Conservation (phyloP, 768 basidiomycete species). For the Tubosaeta sp. region DNA sequence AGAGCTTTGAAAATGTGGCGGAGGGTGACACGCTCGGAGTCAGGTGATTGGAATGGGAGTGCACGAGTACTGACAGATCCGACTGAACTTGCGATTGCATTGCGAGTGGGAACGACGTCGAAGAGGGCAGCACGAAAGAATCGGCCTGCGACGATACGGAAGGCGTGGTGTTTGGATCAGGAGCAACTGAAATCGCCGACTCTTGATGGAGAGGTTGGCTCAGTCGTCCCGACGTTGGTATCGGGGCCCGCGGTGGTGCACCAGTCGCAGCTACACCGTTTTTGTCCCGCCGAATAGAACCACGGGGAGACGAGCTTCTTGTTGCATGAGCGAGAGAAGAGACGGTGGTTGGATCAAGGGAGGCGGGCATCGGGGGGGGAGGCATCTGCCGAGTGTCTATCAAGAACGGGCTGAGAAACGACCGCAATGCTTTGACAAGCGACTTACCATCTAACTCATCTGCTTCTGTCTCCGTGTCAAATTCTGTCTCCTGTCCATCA, state of each 20-base stretch:
- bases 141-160: neutral
- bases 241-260: slow-evolving; percentile 8
- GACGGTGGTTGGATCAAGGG: slow-evolving; percentile 38
- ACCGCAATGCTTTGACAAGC: neutral
- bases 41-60: neutral
- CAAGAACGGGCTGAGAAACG: neutral
- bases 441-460: slow-evolving; percentile 25
- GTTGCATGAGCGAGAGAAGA: slow-evolving; percentile 22
- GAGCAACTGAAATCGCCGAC: neutral
- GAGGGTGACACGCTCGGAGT: slow-evolving; percentile 39
- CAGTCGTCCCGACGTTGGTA: slow-evolving; percentile 1
- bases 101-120: neutral
- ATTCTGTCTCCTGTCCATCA: slow-evolving; percentile 30
- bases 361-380: slow-evolving; percentile 47
- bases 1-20: slow-evolving; percentile 49
- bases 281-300: slow-evolving; percentile 12
- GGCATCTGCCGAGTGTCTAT: slow-evolving; percentile 44
- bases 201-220: slow-evolving; percentile 8
- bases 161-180: neutral
- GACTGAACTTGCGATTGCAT: neutral
- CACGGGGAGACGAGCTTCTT: slow-evolving; percentile 20
- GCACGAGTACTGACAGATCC: neutral
- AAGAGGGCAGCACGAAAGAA: neutral
- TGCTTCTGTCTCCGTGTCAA: slow-evolving; percentile 28
- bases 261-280: slow-evolving; percentile 9